Evolutionary conservation across 257 asterid genomes (phyloP).

Genomic region (Asclepias syriaca): DNA sequence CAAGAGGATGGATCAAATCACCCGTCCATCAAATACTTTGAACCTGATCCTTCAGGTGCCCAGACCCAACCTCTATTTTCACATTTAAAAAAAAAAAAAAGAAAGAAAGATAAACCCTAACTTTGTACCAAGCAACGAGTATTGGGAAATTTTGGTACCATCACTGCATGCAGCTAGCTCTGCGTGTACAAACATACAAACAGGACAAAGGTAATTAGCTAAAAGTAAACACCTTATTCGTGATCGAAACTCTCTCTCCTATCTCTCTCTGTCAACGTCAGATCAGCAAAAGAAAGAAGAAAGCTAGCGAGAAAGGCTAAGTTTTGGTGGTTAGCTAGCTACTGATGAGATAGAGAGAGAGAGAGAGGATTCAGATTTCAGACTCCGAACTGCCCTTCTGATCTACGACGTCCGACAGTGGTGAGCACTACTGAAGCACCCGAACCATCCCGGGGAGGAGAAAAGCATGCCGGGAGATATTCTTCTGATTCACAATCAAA

Average conservation of each 20-base stretch:
- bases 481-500: conserved; percentile 51
- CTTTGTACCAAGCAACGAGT: no score
- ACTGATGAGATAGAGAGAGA: no score
- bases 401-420: conserved; percentile 31
- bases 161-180: no score
- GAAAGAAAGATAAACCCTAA: no score
- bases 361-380: not conserved
- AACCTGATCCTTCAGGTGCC: conserved; percentile 36
- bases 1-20: conserved; percentile 41
- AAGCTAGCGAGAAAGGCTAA: not conserved
- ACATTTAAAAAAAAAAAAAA: not conserved
- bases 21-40: conserved; percentile 21
- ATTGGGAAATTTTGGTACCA: no score
- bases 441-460: conserved; percentile 60
- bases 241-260: no score
- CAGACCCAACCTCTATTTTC: conserved; percentile 35
- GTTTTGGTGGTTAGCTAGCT: not conserved
- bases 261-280: no score
- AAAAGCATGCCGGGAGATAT: conserved; percentile 43
- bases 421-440: conserved; percentile 27
- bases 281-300: not conserved
- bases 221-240: no score
- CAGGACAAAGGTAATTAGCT: no score
- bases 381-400: no score
- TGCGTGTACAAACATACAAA: no score